These are phyloP conservation scores for Candolleomyces aberdarensis DNA, from an alignment of 768 basidiomycete species.

Conservation along the genomic window DNA sequence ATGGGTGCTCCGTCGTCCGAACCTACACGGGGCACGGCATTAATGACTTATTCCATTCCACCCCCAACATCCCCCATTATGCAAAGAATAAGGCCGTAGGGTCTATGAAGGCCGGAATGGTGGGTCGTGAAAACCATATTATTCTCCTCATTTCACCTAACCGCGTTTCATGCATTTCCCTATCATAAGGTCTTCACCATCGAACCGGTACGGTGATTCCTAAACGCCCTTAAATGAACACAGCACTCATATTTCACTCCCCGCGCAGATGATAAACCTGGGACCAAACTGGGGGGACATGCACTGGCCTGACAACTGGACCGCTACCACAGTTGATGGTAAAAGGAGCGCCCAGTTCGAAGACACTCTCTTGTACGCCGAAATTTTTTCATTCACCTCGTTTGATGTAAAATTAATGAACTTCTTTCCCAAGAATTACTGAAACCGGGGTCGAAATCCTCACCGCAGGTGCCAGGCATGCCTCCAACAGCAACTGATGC, in stretches of 20 bases:
- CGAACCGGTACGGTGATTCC: slow-evolving; percentile 53
- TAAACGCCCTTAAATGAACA: neutral
- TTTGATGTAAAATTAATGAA: neutral
- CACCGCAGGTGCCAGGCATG: slow-evolving; percentile 46
- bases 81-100: slow-evolving; percentile 93
- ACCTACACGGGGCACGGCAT: slow-evolving; percentile 92
- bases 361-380: slow-evolving; percentile 86
- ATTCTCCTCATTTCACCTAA: slow-evolving; percentile 3
- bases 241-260: neutral
- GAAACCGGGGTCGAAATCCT: slow-evolving; percentile 88
- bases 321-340: slow-evolving; percentile 89
- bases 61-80: slow-evolving; percentile 92
- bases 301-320: slow-evolving; percentile 97
- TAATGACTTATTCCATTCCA: slow-evolving; percentile 78
- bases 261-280: slow-evolving; percentile 82
- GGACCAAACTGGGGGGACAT: slow-evolving; percentile 73
- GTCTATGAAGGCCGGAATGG: slow-evolving; percentile 92
- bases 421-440: slow-evolving; percentile 61
- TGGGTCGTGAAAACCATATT: slow-evolving; percentile 30
- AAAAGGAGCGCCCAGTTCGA: slow-evolving; percentile 95
- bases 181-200: slow-evolving; percentile 62
- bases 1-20: slow-evolving; percentile 87
- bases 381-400: neutral
- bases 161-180: neutral
- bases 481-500: neutral